Percentiles rank a stretch among this genome's conserved stretches.
Evolutionary conservation across 371 early-diverging fungal genomes (phyloP).

Genomic region (Apophysomyces sp.): DNA sequence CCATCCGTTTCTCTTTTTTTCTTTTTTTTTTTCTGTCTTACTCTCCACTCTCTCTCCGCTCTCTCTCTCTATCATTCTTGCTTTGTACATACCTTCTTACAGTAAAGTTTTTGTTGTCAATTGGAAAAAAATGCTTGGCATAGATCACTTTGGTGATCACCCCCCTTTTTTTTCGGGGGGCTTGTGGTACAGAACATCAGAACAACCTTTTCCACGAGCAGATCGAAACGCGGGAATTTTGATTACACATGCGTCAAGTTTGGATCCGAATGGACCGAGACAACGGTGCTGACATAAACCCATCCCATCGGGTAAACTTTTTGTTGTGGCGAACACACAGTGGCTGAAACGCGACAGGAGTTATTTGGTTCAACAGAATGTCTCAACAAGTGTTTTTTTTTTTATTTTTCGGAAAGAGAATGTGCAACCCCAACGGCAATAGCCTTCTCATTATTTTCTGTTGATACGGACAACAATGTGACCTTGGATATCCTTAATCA

Average conservation of each 20-base stretch:
- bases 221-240: not conserved
- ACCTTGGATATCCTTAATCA: not conserved
- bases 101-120: not conserved
- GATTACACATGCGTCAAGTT: not conserved
- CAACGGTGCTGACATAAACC: not conserved
- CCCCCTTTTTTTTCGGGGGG: not conserved
- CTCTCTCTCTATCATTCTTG: not conserved
- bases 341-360: not conserved
- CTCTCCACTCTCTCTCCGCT: not conserved
- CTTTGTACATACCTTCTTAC: not conserved
- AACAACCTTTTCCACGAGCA: not conserved
- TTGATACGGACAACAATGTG: not conserved
- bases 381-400: not conserved
- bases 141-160: not conserved
- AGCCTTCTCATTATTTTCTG: too few relatives aligned
- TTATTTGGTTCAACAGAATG: not conserved
- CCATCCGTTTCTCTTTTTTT: too few relatives aligned
- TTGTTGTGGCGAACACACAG: not conserved
- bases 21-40: not conserved
- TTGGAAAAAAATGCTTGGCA: not conserved
- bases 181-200: not conserved
- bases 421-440: too few relatives aligned
- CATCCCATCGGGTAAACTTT: not conserved
- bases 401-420: too few relatives aligned
- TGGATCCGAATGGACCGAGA: not conserved